Conservation (phyloP, 345 rosid species). For the Garcia nutans region DNA sequence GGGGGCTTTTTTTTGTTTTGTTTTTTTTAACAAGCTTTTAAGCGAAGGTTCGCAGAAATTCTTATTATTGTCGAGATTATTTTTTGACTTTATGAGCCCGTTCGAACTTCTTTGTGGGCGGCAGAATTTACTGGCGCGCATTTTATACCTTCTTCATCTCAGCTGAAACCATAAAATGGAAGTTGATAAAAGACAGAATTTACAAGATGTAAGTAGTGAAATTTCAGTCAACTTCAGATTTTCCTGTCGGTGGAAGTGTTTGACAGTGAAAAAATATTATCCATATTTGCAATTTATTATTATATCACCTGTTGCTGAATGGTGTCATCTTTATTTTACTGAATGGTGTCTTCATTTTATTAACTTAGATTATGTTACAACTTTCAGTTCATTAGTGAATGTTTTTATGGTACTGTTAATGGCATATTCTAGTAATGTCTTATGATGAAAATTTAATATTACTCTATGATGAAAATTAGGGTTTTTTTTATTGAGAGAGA, state of each 20-base stretch:
- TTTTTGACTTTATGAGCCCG: not conserved
- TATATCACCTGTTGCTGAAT: not conserved
- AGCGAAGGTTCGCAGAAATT: not conserved
- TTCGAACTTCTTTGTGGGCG: not conserved
- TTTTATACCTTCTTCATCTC: constrained; percentile 9
- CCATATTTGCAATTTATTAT: not conserved
- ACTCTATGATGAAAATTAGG: not conserved
- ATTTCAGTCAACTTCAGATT: not conserved
- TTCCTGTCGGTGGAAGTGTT: not conserved
- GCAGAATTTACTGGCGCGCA: constrained; percentile 15
- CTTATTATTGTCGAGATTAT: too few species aligned
- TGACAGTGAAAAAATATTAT: not conserved
- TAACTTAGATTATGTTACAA: not conserved
- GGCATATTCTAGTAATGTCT: constrained; percentile 6
- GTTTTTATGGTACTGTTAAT: not conserved
- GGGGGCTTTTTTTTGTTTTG: too few species aligned
- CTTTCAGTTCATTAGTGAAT: not conserved
- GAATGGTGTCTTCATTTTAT: not conserved
- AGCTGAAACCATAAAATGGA: constrained; percentile 22
- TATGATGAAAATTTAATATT: constrained; percentile 6
- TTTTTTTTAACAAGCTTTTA: not conserved
- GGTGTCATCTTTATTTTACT: not conserved
- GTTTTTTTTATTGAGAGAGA: too few species aligned
- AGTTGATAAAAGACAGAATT: constrained; percentile 16
- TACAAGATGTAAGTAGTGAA: constrained; percentile 31